A percentile compares a stretch with the other conserved stretches of the same genome.
phyloP scores from a whole-genome alignment of 208 protist species.

The Naegleria lovaniensis region DNA sequence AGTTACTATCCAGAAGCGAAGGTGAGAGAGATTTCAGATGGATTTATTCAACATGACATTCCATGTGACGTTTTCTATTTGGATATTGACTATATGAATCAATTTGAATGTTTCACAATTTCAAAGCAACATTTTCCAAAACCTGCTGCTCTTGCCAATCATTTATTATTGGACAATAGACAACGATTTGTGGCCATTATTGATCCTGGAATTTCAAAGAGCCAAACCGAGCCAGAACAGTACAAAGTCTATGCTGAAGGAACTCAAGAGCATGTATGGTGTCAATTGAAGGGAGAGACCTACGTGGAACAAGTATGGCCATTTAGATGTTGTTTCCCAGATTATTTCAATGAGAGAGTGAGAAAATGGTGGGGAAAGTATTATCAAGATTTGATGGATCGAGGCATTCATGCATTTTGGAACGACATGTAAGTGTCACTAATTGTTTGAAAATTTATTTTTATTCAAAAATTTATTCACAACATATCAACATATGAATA shows the following conservation, averaged over 20 bases:
- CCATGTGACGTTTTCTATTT: constrained; percentile 66
- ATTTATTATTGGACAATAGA: constrained; percentile 32
- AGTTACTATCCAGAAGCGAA: constrained; percentile 56
- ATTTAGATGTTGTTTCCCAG: constrained; percentile 51
- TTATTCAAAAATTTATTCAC: too few relatives aligned
- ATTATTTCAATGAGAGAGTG: constrained; percentile 51
- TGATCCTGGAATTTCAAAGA: constrained; percentile 36
- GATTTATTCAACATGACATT: constrained; percentile 50
- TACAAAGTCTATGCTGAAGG: constrained; percentile 46
- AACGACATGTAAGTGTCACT: neutral
- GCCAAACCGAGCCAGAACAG: neutral
- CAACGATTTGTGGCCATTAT: constrained; percentile 41
- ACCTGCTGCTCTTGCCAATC: neutral
- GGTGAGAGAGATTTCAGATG: constrained; percentile 44
- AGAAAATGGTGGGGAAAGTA: constrained; percentile 48
- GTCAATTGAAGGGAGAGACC: constrained; percentile 22
- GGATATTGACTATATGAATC: constrained; percentile 76
- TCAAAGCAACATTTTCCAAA: constrained; percentile 31
- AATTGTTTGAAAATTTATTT: too few relatives aligned
- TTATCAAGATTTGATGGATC: constrained; percentile 50
- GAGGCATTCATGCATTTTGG: constrained; percentile 45
- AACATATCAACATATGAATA: too few relatives aligned
- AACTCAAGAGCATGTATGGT: constrained; percentile 40
- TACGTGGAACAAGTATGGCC: constrained; percentile 51
- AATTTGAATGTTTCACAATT: constrained; percentile 58